Conservation (phyloP, 1,284 basidiomycete genomes). For the Puccinia polysora region DNA sequence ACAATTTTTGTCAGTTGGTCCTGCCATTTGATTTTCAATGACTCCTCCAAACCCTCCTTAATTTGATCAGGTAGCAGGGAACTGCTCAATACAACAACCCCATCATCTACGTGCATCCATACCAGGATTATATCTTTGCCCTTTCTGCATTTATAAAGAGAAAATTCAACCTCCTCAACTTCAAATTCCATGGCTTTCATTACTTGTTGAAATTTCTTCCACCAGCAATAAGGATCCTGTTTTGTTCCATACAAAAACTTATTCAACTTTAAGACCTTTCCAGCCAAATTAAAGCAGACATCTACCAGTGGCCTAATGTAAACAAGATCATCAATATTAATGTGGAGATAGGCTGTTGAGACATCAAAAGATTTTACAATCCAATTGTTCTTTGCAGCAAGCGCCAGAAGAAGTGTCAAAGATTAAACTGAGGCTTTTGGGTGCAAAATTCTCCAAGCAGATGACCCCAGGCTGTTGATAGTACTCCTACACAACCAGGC, state of each 20-base stretch:
- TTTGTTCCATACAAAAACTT: conserved; percentile 6
- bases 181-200: not conserved
- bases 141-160: not conserved
- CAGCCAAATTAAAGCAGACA: not conserved
- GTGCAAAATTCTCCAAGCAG: conserved; percentile 5
- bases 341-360: conserved; percentile 11
- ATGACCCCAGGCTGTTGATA: not conserved
- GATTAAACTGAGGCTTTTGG: not conserved
- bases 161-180: not conserved
- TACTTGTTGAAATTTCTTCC: not conserved
- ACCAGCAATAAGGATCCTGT: conserved; percentile 9
- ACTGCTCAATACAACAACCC: not conserved
- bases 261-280: conserved; percentile 1
- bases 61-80: not conserved
- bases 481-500: not conserved
- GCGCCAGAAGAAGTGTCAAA: not conserved
- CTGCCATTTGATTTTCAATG: not conserved
- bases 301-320: not conserved
- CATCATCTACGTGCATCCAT: conserved; percentile 21
- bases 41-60: not conserved
- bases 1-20: not conserved
- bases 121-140: not conserved
- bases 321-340: not conserved
- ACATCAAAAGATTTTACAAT: not conserved
- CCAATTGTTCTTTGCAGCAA: not conserved